Conservation (phyloP, 1,284 basidiomycete species). For the Amylostereum chailletii region DNA sequence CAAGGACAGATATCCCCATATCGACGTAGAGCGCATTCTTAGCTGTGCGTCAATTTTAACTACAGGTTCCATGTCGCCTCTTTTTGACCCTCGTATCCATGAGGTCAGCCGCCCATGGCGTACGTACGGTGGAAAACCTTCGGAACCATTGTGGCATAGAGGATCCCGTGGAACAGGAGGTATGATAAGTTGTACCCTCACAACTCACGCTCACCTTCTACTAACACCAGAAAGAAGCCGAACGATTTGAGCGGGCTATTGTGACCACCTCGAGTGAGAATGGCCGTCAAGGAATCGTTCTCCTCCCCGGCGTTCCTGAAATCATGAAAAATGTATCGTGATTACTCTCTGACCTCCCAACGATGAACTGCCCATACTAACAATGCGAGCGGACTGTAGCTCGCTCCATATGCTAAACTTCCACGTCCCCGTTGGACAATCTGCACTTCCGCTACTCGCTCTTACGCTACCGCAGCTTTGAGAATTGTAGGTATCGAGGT, state of each 20-base stretch:
- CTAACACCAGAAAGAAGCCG: slow-evolving; percentile 43
- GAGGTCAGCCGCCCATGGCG: slow-evolving; percentile 65
- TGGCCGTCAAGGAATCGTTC: slow-evolving; percentile 48
- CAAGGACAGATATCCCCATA: slow-evolving; percentile 48
- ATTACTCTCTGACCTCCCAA: not conserved
- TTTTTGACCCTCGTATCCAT: slow-evolving; percentile 2
- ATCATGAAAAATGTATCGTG: slow-evolving; percentile 41
- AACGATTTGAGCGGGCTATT: slow-evolving; percentile 62
- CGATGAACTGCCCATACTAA: not conserved
- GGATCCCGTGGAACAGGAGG: slow-evolving; percentile 62
- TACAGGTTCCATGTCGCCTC: slow-evolving; percentile 1
- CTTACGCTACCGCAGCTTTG: slow-evolving; percentile 49
- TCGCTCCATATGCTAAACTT: slow-evolving; percentile 31
- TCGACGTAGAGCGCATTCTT: slow-evolving; percentile 55
- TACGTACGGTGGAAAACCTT: slow-evolving; percentile 76
- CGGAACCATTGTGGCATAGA: slow-evolving; percentile 60
- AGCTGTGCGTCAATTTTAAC: slow-evolving; percentile 36
- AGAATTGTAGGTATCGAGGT: slow-evolving; percentile 40
- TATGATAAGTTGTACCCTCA: slow-evolving; percentile 18
- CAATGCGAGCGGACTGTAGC: slow-evolving; percentile 22
- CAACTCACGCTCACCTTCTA: not conserved
- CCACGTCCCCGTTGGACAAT: slow-evolving; percentile 58
- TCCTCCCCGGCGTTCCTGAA: slow-evolving; percentile 50
- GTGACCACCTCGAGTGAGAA: slow-evolving; percentile 43
- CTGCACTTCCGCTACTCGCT: slow-evolving; percentile 59